Evolutionary conservation across 2,329 filamentous ascomycete genomes (phyloP).

Genomic region (Calonectria pteridis): DNA sequence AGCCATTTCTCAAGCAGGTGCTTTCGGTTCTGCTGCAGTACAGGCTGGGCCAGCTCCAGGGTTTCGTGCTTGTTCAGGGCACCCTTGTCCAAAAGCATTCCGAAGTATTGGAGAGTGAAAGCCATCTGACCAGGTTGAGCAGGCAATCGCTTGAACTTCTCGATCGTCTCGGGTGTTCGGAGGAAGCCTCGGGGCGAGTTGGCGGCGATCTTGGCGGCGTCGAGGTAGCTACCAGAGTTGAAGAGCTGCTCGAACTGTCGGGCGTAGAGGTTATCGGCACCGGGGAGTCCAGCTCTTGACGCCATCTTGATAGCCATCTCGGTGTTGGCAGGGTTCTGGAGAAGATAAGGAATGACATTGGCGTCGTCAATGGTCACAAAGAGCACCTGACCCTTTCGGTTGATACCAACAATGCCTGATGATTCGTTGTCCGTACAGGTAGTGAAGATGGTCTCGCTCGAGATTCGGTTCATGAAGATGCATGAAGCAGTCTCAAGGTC

Average conservation of each 20-base stretch:
- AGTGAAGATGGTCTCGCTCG: constrained; percentile 98
- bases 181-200: constrained; percentile 97
- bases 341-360: constrained; percentile 92
- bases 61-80: constrained; percentile 93
- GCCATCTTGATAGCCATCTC: constrained; percentile 96
- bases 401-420: constrained; percentile 91
- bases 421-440: constrained; percentile 87
- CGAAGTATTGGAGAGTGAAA: constrained; percentile 96
- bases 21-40: constrained; percentile 93
- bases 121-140: constrained; percentile 89
- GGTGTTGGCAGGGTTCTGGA: constrained; percentile 95
- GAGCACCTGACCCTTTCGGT: constrained; percentile 96
- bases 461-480: constrained; percentile 99
- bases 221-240: constrained; percentile 81
- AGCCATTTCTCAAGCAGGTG: constrained; percentile 98
- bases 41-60: constrained; percentile 91
- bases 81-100: constrained; percentile 96
- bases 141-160: constrained; percentile 91
- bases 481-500: constrained; percentile 95
- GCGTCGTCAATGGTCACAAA: constrained; percentile 94
- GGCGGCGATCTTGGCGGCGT: constrained; percentile 95
- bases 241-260: constrained; percentile 94
- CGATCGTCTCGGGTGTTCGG: constrained; percentile 93
- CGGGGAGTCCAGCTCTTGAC: constrained; percentile 91
- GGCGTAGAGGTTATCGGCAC: constrained; percentile 92